Percentiles rank a stretch among this genome's conserved stretches.
These are phyloP conservation scores for Rosa persica DNA, from an alignment of 306 rosid genomes.

Conservation along the genomic window DNA sequence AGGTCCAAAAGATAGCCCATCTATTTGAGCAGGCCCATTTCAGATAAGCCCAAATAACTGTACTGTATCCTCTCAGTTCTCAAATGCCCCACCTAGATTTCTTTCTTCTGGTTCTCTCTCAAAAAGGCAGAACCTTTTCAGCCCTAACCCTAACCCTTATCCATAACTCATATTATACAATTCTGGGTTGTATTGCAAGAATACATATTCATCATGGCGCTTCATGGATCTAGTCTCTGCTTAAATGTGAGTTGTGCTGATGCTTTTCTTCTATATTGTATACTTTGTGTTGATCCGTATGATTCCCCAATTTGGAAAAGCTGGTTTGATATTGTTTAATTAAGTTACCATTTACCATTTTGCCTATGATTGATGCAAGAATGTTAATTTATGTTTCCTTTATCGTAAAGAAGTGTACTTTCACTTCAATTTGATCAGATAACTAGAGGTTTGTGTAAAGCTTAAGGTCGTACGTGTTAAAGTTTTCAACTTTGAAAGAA, in stretches of 20 bases:
- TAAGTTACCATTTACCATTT: neutral
- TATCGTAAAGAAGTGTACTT: neutral
- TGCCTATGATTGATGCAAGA: neutral
- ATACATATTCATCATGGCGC: slow-evolving; percentile 31
- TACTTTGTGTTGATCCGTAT: neutral
- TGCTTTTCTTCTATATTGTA: neutral
- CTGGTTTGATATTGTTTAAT: neutral
- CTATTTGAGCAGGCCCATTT: neutral
- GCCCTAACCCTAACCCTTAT: slow-evolving; percentile 9
- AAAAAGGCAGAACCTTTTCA: neutral
- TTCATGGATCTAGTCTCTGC: slow-evolving; percentile 31
- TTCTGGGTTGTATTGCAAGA: neutral
- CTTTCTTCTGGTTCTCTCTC: neutral
- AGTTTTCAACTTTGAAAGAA: neutral
- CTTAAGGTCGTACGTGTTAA: neutral
- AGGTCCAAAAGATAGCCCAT: neutral
- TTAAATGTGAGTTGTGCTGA: slow-evolving; percentile 30
- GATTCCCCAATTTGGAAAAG: neutral
- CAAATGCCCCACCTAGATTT: neutral
- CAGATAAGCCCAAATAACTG: neutral
- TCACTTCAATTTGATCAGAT: neutral
- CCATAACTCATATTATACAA: neutral
- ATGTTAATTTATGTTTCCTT: neutral
- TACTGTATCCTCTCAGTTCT: too few relatives aligned
- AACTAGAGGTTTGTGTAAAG: neutral